Evolutionary conservation across 2,329 filamentous ascomycete genomes (phyloP).

Genomic region (Sphaceloma murrayae): DNA sequence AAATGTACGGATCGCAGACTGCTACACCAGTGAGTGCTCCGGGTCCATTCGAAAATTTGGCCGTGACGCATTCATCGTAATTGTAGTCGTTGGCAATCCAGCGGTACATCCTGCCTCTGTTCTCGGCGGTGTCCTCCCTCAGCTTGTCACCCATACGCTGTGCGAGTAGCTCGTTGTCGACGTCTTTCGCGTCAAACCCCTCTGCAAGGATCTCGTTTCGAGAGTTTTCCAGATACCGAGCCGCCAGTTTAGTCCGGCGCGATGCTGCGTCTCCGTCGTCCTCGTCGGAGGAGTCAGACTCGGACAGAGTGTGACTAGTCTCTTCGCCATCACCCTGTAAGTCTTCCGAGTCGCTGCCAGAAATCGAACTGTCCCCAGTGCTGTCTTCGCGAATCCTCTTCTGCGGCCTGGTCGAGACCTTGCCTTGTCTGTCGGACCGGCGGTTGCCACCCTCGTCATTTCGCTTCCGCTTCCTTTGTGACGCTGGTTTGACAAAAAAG

Average conservation of each 20-base stretch:
- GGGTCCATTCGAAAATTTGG: slow-evolving; percentile 69
- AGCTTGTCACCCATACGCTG: slow-evolving; percentile 53
- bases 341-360: slow-evolving; percentile 68
- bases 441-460: slow-evolving; percentile 12
- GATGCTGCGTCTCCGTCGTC: slow-evolving; percentile 80
- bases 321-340: slow-evolving; percentile 30
- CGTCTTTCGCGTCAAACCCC: slow-evolving; percentile 88
- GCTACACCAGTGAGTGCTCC: slow-evolving; percentile 71
- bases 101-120: slow-evolving; percentile 81
- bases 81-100: slow-evolving; percentile 65
- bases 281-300: slow-evolving; percentile 36
- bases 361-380: slow-evolving; percentile 78
- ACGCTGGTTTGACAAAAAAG: slow-evolving; percentile 84
- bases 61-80: slow-evolving; percentile 57
- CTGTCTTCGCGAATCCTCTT: slow-evolving; percentile 39
- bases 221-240: slow-evolving; percentile 87
- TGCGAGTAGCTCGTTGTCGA: slow-evolving; percentile 86
- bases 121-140: slow-evolving; percentile 84
- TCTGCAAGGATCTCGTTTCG: slow-evolving; percentile 64
- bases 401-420: slow-evolving; percentile 44
- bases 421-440: slow-evolving; percentile 22
- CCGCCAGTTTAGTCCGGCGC: slow-evolving; percentile 73
- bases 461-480: slow-evolving; percentile 85
- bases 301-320: slow-evolving; percentile 1
- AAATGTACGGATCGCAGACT: slow-evolving; percentile 67